Evolutionary conservation across 345 rosid genomes (phyloP), one percentile per base, ranked within the genome.

Genomic region (Raphanus raphanistrum): DNA sequence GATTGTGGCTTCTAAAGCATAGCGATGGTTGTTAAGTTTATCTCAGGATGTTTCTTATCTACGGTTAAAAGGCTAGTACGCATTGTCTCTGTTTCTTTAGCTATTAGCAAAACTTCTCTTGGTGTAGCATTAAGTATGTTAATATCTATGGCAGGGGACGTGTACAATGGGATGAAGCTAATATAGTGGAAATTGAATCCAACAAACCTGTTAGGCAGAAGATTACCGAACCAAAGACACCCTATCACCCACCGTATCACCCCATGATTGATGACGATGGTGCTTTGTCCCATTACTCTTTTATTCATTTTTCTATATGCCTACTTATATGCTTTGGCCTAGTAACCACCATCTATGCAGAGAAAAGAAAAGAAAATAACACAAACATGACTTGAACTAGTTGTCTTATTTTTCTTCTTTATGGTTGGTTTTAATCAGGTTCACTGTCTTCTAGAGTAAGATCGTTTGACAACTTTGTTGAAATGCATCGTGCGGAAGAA

Each of bases 141-240:
- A 43, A 38, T 63, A 52, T 85, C 63, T 66, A 72, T 76, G 76
- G 54, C 74, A 89, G 88, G 78, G 58, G 85, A 43, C 87, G 85
- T 79, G 99, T 95, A 68, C 80, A 69, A 68, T 95, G 99, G 98
- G 82, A 95, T 79, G 99, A 95, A 81, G 89, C 77, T 32, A 95
- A 89, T 80, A 74, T 95, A 66, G 96, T 80, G 50, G 96, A 95
- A 83, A 92, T 91, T 72, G 99, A 95, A 87, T 88, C 98, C 65
- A 91, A 90, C 80, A 95, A 52, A 82, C 99, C 99, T 5, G 91
- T 86, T 26, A 83, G 99, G 82, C 97, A 91, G 88, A 95, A 52
- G 58, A 52, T 52, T 52, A 52, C 58, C 10, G 58, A 52, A 15
- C 58, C 58, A 52, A 52, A 52, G 10, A 52, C 58, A 52, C 58